phyloP scores from a whole-genome alignment of 106 monocot species.

The Ottelia alismoides region DNA sequence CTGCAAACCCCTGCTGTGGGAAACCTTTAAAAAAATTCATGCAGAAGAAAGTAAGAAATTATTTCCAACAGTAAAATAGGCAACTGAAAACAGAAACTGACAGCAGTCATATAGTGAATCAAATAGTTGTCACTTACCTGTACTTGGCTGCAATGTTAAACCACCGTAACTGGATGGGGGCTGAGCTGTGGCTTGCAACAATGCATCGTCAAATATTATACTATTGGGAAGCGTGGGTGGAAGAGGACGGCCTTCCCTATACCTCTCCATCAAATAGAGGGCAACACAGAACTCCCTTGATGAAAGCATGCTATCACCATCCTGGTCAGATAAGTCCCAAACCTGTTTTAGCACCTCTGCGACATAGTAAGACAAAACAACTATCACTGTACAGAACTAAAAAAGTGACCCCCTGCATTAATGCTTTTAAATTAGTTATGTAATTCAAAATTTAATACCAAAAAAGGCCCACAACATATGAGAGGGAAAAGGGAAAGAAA shows the following conservation, averaged over 20 bases:
- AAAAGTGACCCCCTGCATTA: too few species aligned
- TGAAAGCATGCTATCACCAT: conserved; percentile 97
- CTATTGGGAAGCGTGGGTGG: conserved; percentile 69
- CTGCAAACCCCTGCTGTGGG: conserved; percentile 37
- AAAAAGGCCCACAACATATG: too few species aligned
- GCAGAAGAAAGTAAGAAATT: too few species aligned
- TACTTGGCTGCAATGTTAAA: conserved; percentile 47
- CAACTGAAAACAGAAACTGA: too few species aligned
- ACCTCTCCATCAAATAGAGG: conserved; percentile 89
- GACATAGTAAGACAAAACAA: too few species aligned
- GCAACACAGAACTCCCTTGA: conserved; percentile 84
- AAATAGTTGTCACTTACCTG: conserved; percentile 27
- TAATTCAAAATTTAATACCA: too few species aligned
- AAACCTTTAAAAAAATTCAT: too few species aligned
- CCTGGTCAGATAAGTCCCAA: conserved; percentile 98
- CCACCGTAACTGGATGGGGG: conserved; percentile 33
- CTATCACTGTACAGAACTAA: too few species aligned
- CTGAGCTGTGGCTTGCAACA: conserved; percentile 64
- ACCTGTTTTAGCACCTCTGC: conserved; percentile 93
- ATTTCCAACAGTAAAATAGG: too few species aligned
- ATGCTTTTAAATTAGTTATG: too few species aligned
- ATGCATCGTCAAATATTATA: conserved; percentile 55
- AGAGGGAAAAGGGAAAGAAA: too few species aligned
- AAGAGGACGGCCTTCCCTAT: conserved; percentile 67
- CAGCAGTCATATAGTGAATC: too few species aligned